Evolutionary conservation across 371 early-diverging fungal genomes (phyloP), one percentile per base, ranked within the genome.

Genomic region (Mortierella sp.): DNA sequence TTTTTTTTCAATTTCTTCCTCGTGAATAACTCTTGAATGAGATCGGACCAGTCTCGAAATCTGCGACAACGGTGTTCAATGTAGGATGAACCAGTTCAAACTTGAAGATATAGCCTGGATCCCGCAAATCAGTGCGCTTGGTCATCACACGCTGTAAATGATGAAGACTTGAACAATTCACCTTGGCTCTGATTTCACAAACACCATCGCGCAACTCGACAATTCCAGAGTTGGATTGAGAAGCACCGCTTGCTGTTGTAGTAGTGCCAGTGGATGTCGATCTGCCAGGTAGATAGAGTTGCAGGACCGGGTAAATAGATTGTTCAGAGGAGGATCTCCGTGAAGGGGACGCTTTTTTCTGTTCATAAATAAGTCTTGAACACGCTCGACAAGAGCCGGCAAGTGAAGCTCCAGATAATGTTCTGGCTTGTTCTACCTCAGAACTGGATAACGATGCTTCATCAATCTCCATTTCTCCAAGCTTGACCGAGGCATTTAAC

Each of bases 81-180:
- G 31, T 34, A 3, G 80, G 80, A 54, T 80, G 80, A 13, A 80
- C 13, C 49, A 80, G 19, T 37, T 80, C 80, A 61, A 80, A 80
- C 57, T 66, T 70, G 65, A 80, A 80, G 22, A 80, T 67, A 64
- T 40, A 80, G 8, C 80, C 80, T 1, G 71, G 75, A 28, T 80
- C 80, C 4, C 53, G 47, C 2, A 80, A 37, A 1, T 75, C 64
- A 17, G 49, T 22, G 10, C 64, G 26, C n/a, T 43, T 49, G 10
- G 35, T 35, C n/a, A 47, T 19, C n/a, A 70, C 75, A 6, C 71
- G 74, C 31, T 70, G 74, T 47, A 70, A n/a, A 9, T 74, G 80
- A 34, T 80, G 80, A 29, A 80, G n/a, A 32, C 80, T 80, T 2
- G 80, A 80, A 15, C 80, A 80, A 47, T 74, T 70, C 13, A 80